phyloP scores from a whole-genome alignment of 2,329 filamentous ascomycete genomes.

The Aaosphaeria arxii region DNA sequence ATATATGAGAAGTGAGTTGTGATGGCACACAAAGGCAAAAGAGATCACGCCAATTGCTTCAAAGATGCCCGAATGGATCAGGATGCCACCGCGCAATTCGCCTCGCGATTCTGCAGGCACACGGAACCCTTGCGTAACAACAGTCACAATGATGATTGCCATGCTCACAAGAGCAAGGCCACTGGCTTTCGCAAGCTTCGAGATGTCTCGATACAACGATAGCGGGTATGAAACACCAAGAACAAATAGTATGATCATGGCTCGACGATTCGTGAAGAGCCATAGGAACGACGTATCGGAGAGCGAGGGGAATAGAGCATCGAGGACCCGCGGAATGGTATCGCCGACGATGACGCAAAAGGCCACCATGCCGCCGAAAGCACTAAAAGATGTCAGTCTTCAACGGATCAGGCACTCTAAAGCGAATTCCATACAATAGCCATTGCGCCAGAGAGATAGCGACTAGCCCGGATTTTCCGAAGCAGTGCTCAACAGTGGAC shows the following conservation, averaged over 20 bases:
- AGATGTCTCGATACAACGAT: slow-evolving; percentile 92
- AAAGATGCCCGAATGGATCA: slow-evolving; percentile 87
- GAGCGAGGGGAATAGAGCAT: slow-evolving; percentile 76
- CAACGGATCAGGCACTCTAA: not conserved
- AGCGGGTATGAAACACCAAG: slow-evolving; percentile 85
- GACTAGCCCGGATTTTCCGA: slow-evolving; percentile 80
- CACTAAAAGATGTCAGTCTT: slow-evolving; percentile 45
- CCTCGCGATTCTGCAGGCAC: slow-evolving; percentile 72
- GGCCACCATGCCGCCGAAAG: slow-evolving; percentile 97
- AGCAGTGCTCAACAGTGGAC: slow-evolving; percentile 93
- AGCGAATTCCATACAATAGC: slow-evolving; percentile 63
- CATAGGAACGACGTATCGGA: slow-evolving; percentile 72
- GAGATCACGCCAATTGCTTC: slow-evolving; percentile 98
- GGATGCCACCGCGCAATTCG: slow-evolving; percentile 63
- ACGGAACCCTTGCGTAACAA: slow-evolving; percentile 77
- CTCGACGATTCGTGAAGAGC: slow-evolving; percentile 75
- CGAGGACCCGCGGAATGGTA: slow-evolving; percentile 86
- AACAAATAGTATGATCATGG: slow-evolving; percentile 84
- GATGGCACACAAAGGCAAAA: slow-evolving; percentile 79
- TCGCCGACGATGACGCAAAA: slow-evolving; percentile 98
- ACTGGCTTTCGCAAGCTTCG: slow-evolving; percentile 96
- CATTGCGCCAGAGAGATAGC: slow-evolving; percentile 92
- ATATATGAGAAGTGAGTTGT: slow-evolving; percentile 97
- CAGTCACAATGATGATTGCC: slow-evolving; percentile 82
- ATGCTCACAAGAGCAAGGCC: slow-evolving; percentile 91